Evolutionary conservation across 495 filamentous ascomycete genomes (phyloP).

Genomic region (Aspergillus baeticus): DNA sequence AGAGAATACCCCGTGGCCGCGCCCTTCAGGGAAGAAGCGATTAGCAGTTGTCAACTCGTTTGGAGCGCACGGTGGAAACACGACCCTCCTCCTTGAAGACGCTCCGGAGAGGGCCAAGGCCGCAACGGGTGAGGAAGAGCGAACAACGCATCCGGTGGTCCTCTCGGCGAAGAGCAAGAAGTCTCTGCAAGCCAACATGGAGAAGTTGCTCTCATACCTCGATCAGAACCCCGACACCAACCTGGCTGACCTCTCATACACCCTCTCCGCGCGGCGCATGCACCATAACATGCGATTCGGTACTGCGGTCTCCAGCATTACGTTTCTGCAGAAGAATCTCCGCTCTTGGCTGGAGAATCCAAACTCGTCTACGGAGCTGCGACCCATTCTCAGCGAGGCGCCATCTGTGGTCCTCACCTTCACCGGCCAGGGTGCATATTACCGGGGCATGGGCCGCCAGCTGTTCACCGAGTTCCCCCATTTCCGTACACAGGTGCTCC

Average conservation of each 20-base stretch:
- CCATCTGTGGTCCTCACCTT: constrained; percentile 58
- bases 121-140: constrained; percentile 15
- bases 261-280: constrained; percentile 1
- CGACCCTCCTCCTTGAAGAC: constrained; percentile 30
- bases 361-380: no score
- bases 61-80: constrained; percentile 38
- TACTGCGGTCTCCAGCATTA: not conserved
- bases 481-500: constrained; percentile 29
- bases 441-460: constrained; percentile 29
- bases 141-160: constrained; percentile 23
- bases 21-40: constrained; percentile 12
- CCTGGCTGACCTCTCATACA: constrained; percentile 3
- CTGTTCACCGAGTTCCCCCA: constrained; percentile 23
- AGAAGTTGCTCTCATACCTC: constrained; percentile 41
- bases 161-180: constrained; percentile 25
- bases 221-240: constrained; percentile 18
- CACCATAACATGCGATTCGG: constrained; percentile 1
- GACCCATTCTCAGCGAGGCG: no score
- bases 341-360: not conserved
- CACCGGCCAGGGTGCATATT: constrained; percentile 68
- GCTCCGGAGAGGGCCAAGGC: not conserved
- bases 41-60: constrained; percentile 37
- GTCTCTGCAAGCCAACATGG: constrained; percentile 31
- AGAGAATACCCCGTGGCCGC: constrained; percentile 24
- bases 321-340: not conserved